Conservation (phyloP, 1,139 yeast genomes). For the Yamadazyma songkhlaensis region DNA sequence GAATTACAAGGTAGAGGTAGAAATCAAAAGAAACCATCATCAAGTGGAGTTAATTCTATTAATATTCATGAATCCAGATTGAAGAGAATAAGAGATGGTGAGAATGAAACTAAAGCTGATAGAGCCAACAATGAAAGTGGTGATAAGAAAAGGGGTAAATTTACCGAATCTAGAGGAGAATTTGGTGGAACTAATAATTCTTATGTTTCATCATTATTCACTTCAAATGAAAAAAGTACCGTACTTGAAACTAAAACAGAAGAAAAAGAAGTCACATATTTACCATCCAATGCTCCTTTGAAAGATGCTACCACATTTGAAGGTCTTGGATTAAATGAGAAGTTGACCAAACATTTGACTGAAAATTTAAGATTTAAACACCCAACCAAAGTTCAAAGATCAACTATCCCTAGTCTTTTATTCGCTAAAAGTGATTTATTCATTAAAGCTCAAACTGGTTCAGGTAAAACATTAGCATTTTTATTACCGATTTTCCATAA, state of each 20-base stretch:
- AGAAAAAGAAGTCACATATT: slow-evolving; percentile 20
- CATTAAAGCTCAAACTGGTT: slow-evolving; percentile 93
- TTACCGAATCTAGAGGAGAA: slow-evolving; percentile 45
- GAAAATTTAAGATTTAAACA: slow-evolving; percentile 57
- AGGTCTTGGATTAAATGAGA: slow-evolving; percentile 65
- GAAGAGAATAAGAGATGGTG: slow-evolving; percentile 9
- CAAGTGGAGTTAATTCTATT: slow-evolving; percentile 38
- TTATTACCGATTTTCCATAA: slow-evolving; percentile 76
- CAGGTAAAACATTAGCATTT: slow-evolving; percentile 90
- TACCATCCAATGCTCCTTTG: slow-evolving; percentile 85
- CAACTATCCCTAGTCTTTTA: slow-evolving; percentile 72
- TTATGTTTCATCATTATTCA: slow-evolving; percentile 82
- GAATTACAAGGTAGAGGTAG: slow-evolving; percentile 46
- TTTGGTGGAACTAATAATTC: slow-evolving; percentile 52
- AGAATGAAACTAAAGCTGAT: not conserved
- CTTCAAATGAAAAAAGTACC: slow-evolving; percentile 55
- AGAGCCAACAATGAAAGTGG: not conserved
- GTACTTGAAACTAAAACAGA: slow-evolving; percentile 10
- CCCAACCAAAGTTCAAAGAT: slow-evolving; percentile 86
- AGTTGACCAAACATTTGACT: slow-evolving; percentile 52
- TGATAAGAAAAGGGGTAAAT: slow-evolving; percentile 19
- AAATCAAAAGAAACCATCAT: slow-evolving; percentile 22
- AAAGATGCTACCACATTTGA: slow-evolving; percentile 65
- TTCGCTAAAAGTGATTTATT: slow-evolving; percentile 62
- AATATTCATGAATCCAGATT: slow-evolving; percentile 24